These are phyloP conservation scores for Gyromitra esculenta DNA, from an alignment of 2,329 filamentous ascomycete species.

Conservation along the genomic window DNA sequence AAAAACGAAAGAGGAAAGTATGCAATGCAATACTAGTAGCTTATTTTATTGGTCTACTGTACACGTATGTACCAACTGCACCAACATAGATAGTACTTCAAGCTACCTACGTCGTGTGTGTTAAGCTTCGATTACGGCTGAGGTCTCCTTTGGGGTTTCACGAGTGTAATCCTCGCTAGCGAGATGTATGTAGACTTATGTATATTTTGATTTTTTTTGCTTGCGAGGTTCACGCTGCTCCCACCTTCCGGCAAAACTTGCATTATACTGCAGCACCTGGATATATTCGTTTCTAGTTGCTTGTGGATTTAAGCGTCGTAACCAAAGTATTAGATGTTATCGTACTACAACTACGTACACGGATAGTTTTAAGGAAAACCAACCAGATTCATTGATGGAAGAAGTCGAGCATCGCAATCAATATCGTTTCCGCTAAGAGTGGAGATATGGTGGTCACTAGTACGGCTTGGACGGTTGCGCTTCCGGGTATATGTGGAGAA, in stretches of 20 bases:
- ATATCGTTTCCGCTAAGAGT: conserved; percentile 1
- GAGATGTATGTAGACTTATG: conserved; percentile 21
- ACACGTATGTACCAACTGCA: conserved; percentile 40
- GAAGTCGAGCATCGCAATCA: background rate
- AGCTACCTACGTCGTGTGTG: conserved; percentile 21
- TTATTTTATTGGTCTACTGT: conserved; percentile 40
- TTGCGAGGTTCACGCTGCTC: conserved; percentile 12
- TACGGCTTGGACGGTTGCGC: conserved; percentile 8
- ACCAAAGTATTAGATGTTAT: conserved; percentile 8
- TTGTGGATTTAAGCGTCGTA: conserved; percentile 11
- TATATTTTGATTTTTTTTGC: conserved; percentile 20
- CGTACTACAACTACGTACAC: conserved; percentile 14
- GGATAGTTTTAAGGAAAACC: background rate
- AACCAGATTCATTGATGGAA: conserved; percentile 15
- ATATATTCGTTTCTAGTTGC: conserved; percentile 23
- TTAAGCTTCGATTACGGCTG: conserved; percentile 25
- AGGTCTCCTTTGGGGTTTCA: conserved; percentile 28
- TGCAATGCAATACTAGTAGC: conserved; percentile 33
- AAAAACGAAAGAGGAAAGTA: conserved; percentile 37
- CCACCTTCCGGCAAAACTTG: conserved; percentile 5
- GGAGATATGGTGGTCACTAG: conserved; percentile 9
- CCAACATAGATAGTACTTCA: conserved; percentile 22
- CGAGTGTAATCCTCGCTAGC: conserved; percentile 18
- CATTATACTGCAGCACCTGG: conserved; percentile 20
- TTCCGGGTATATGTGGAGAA: conserved; percentile 8